A percentile compares a stretch with the other conserved stretches of the same genome.
Conservation (phyloP, 768 basidiomycete species). For the Auricularia sp. region DNA sequence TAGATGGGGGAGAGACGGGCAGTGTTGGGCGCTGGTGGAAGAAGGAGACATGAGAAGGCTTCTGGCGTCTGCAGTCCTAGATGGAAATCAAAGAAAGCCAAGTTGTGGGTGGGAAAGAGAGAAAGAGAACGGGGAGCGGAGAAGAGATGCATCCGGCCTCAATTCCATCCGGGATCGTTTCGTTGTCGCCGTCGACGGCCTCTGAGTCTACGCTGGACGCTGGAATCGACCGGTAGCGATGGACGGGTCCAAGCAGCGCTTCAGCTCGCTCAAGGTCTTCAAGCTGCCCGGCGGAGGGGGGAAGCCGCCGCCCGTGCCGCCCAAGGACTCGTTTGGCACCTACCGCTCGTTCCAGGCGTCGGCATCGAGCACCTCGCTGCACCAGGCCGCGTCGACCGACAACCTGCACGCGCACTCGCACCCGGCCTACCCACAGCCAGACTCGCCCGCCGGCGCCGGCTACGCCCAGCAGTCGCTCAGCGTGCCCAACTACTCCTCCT, state of each 20-base stretch:
- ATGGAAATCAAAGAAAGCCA: too few relatives aligned
- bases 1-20: too few relatives aligned
- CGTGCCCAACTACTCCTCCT: background rate
- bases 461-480: background rate
- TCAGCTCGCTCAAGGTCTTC: slow-evolving; percentile 1
- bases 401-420: background rate
- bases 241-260: background rate
- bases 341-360: background rate
- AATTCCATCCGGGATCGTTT: too few relatives aligned
- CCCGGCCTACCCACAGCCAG: background rate
- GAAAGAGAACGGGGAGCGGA: too few relatives aligned
- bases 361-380: background rate
- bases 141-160: too few relatives aligned
- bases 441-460: background rate
- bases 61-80: too few relatives aligned
- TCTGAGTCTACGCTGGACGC: too few relatives aligned
- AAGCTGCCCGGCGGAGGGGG: background rate
- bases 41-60: too few relatives aligned
- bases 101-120: too few relatives aligned
- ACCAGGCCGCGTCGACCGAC: background rate
- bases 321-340: background rate
- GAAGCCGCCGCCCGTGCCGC: background rate
- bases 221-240: background rate
- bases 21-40: too few relatives aligned
- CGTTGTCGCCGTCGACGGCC: too few relatives aligned